Base-by-base conservation (phyloP, 2,329 filamentous ascomycete species). In the Cadophora malorum region DNA sequence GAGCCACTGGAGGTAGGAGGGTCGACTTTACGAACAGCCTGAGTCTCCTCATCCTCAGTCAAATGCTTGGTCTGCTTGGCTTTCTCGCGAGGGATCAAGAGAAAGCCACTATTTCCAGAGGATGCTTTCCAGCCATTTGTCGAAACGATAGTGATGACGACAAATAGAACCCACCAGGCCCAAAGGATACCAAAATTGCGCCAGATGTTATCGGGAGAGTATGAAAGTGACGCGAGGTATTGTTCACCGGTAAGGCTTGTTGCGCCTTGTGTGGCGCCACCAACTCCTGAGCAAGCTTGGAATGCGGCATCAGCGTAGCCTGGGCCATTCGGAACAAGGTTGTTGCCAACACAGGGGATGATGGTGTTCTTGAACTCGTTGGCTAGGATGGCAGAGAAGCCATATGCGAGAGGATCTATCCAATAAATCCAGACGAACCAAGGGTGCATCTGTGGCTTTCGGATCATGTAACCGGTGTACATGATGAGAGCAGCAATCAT, bases 351-450 rank as follows among this genome's bases (percentile, higher is more conserved):
- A 65, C 86, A 88, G 0, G 80, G 78, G n/a, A 88, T 83, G 2
- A 74, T 81, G 74, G 90, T 80, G 52, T 79, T 80, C 70, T 90
- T 83, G 68, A 93, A 92, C 76, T 93, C 91, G 72, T 93, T 93
- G 0, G 88, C 82, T 74, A 93, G 82, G 0, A 94, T 78, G 0
- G 85, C 85, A 71, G 93, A 88, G 67, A 92, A 93, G 0, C 83
- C 88, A 66, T 92, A 93, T 0, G 90, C 86, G 1, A 93, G 79
- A 0, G 90, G 90, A 70, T 90, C 84, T 28, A 90, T 84, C 85
- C 86, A 70, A 84, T 68, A 88, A 3, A 90, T 76, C 88, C 88
- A 90, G 3, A 81, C 79, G 28, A 90, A 84, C 86, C 87, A 90
- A 16, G 63, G 83, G 50, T 87, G 85, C 88, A 90, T 90, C 68